Base-by-base conservation (phyloP, 371 early-diverging fungal genomes). In the Circinella minor region DNA sequence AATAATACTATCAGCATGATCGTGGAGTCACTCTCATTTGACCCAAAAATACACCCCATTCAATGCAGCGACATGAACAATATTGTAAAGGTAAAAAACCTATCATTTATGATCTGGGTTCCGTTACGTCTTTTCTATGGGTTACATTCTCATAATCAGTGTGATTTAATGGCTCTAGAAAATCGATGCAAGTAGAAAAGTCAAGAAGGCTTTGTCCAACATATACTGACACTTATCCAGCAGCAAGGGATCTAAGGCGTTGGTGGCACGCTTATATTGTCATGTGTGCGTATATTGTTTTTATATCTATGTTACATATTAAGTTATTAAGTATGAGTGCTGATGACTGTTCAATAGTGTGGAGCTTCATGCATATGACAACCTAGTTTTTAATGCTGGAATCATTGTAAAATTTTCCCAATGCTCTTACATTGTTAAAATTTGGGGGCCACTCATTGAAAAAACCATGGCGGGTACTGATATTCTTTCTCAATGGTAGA, bases 401-500 rank as follows among this genome's bases (percentile, higher is more conserved):
- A 49, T 49, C 49, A 11, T 49, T n/a, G 17, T n/a, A n/a, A 49
- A 49, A 49, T 49, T 49, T 4, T 49, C n/a, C 49, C 10, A 49
- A 49, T 49, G 49, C 49, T 49, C 49, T 49, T 49, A 49, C 51
- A 51, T 51, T 51, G 51, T 51, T 51, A 51, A 51, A 51, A 51
- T 51, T 51, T 51, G 51, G 51, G 51, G 51, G n/a, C 51, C 51
- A 51, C 51, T 51, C 6, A 51, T 51, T 51, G 51, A 51, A 51
- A 51, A 51, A 51, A 51, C 7, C 3, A 51, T 51, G 51, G 51
- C 51, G 7, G 51, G 51, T 51, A 7, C 51, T 51, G 51, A 51
- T 51, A 51, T 51, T 51, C 51, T 51, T 51, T 17, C 51, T 51
- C 51, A 51, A 7, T 51, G 51, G 15, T 51, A 51, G 7, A 3